Conservation (phyloP, 2,329 filamentous ascomycete genomes). For the Xylariaceae sp. region DNA sequence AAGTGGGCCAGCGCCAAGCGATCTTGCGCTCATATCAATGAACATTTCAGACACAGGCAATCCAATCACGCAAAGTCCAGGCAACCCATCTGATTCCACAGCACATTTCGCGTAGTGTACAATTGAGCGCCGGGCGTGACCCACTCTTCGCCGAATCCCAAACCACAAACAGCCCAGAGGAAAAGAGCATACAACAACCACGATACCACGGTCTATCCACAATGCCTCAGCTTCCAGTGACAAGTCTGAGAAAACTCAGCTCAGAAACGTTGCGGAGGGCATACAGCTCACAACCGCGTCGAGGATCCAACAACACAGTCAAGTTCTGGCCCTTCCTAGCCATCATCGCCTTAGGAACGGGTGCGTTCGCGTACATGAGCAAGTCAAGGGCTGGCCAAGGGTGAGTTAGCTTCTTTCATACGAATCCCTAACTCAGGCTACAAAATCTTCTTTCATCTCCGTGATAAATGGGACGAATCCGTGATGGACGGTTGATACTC, state of each 20-base stretch:
- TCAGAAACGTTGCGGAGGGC: constrained; percentile 11
- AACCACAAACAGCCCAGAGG: background rate
- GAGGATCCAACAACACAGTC: constrained; percentile 36
- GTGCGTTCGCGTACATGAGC: constrained; percentile 48
- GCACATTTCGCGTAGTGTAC: too few relatives aligned
- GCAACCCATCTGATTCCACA: too few relatives aligned
- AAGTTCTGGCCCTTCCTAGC: constrained; percentile 57
- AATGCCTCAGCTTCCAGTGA: background rate
- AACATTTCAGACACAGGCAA: too few relatives aligned
- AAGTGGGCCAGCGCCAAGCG: too few relatives aligned
- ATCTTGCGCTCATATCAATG: too few relatives aligned
- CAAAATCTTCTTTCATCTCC: background rate
- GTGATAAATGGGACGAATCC: too few relatives aligned
- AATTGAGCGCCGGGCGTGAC: too few relatives aligned
- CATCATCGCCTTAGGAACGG: constrained; percentile 46
- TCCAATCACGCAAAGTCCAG: too few relatives aligned
- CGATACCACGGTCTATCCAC: background rate
- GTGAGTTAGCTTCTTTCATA: constrained; percentile 34
- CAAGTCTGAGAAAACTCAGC: constrained; percentile 1
- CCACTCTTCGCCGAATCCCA: background rate
- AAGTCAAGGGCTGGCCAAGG: constrained; percentile 48
- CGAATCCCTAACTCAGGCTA: too few relatives aligned
- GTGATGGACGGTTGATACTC: constrained; percentile 3
- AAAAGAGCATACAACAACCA: constrained; percentile 3
- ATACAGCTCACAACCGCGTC: constrained; percentile 44